Conservation (phyloP, 1,284 basidiomycete species). For the Calocybe gambosa region DNA sequence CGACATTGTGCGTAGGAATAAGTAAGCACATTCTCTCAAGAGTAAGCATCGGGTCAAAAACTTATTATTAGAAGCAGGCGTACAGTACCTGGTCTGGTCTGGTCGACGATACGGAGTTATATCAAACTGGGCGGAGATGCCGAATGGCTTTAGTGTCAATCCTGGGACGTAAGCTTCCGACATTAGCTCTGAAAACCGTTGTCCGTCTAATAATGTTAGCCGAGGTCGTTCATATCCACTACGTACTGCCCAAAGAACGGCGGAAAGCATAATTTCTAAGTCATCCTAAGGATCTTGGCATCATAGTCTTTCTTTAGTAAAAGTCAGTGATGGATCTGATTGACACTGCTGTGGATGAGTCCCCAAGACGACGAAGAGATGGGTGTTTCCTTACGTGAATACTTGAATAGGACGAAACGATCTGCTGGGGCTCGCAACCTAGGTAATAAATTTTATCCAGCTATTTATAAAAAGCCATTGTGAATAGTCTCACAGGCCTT, state of each 20-base stretch:
- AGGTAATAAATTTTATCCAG: too few relatives aligned
- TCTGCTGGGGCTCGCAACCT: too few relatives aligned
- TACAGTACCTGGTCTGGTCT: background rate
- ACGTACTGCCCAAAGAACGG: background rate
- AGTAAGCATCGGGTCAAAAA: too few relatives aligned
- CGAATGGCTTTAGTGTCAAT: background rate
- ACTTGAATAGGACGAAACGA: too few relatives aligned
- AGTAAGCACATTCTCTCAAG: too few relatives aligned
- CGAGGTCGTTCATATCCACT: background rate
- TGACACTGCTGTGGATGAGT: too few relatives aligned
- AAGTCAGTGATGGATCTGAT: too few relatives aligned
- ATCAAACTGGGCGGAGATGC: background rate
- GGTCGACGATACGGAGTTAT: background rate
- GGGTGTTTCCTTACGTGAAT: too few relatives aligned
- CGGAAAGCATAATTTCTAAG: background rate
- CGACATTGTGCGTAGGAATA: too few relatives aligned
- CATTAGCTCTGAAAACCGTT: background rate
- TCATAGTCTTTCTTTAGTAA: background rate
- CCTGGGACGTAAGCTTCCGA: background rate
- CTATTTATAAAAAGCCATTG: too few relatives aligned
- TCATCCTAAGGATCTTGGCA: background rate
- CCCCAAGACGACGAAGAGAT: too few relatives aligned
- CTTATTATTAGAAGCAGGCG: background rate
- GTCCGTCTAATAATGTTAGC: background rate
- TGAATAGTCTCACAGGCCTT: too few relatives aligned